These are phyloP conservation scores for Globisporangium barbulae DNA, from an alignment of 352 stramenopile genomes.

Conservation along the genomic window DNA sequence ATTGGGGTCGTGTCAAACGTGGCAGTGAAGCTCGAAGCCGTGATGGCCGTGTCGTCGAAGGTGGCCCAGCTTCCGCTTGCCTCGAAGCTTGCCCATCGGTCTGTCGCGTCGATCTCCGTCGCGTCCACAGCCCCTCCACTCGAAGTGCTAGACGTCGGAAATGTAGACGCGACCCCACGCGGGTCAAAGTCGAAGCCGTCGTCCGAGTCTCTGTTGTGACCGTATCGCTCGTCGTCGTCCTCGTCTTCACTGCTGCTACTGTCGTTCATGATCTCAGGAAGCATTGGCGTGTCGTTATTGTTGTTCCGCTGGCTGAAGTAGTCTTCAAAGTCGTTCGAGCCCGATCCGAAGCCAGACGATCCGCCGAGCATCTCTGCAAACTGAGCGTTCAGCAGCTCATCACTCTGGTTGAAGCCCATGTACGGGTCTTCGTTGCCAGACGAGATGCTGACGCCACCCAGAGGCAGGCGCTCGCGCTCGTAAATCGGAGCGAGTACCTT, in stretches of 20 bases:
- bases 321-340: conserved; percentile 58
- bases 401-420: conserved; percentile 70
- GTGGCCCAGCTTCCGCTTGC: conserved; percentile 57
- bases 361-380: conserved; percentile 81
- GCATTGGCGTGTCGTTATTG: conserved; percentile 64
- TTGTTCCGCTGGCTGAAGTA: conserved; percentile 61
- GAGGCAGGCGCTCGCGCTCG: conserved; percentile 69
- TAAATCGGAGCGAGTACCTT: conserved; percentile 74
- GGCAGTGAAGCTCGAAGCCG: conserved; percentile 38
- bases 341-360: conserved; percentile 50
- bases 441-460: conserved; percentile 64
- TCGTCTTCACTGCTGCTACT: conserved; percentile 88
- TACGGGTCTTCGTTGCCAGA: conserved; percentile 65
- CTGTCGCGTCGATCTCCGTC: conserved; percentile 17
- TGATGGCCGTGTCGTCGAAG: conserved; percentile 43
- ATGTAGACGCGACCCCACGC: conserved; percentile 10
- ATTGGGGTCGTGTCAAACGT: conserved; percentile 58
- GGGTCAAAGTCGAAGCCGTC: conserved; percentile 35
- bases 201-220: conserved; percentile 15
- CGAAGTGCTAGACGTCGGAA: not conserved
- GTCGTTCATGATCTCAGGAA: conserved; percentile 85
- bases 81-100: conserved; percentile 68
- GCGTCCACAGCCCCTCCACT: not conserved
- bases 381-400: conserved; percentile 74
- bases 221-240: conserved; percentile 56